Evolutionary conservation across 2,329 filamentous ascomycete genomes (phyloP), one percentile per base, ranked within the genome.

Genomic region (Dothidotthia symphoricarpi): DNA sequence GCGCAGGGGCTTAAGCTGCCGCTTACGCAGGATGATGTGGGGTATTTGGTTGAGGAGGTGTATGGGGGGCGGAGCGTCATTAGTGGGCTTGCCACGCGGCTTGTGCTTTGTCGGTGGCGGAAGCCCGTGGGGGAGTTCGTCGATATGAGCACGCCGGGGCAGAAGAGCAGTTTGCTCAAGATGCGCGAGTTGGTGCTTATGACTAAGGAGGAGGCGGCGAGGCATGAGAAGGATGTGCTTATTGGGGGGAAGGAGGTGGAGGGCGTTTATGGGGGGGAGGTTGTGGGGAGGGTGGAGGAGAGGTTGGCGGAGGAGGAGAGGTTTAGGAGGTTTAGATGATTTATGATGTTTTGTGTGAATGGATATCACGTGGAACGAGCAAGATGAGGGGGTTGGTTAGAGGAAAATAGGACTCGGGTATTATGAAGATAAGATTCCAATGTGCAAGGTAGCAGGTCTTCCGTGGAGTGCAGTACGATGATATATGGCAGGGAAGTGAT

Each of bases 41-140:
- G 86, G 2, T 97, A 95, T 65, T 67, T 97, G 2, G 76, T 91
- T 0, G 93, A 98, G 57, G 93, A 98, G 58, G 80, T 96, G 2
- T 98, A 83, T 67, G 79, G 81, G 29, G 89, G 88, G 3, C 83
- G 85, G 39, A 97, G 91, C 59, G 83, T 80, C 11, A 73, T 98
- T 33, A 95, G 85, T 13, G 88, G 88, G 0, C 74, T 97, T 15
- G 74, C 86, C 0, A 95, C 86, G 0, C 77, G 89, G 39, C 72
- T 97, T 3, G 80, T 83, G 2, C 71, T 98, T n/a, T 77, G 86
- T 12, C 76, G 91, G 39, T 98, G 93, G 93, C 72, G 75, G 46
- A 82, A 75, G 49, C 88, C 86, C 0, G 67, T 69, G 6, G 66
- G 65, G 16, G 76, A 77, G 16, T 86, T 80, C 48, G 72, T 88